Evolutionary conservation across 768 basidiomycete species (phyloP), one percentile per base, ranked within the genome.

Genomic region (Lenzites betulinus): DNA sequence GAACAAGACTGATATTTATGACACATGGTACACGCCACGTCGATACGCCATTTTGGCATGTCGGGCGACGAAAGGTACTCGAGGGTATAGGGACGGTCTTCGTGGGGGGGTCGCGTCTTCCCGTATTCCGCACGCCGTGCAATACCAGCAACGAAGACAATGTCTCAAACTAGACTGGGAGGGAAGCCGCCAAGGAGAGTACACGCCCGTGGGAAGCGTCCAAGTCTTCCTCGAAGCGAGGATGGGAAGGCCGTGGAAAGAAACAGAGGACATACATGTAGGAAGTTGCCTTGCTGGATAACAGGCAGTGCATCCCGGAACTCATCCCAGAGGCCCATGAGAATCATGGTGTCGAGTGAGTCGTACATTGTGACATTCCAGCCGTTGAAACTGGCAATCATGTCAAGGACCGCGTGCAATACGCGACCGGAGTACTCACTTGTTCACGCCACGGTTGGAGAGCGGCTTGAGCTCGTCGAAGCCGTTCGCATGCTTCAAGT

Each of bases 351-450:
- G 68, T 95, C 93, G 2, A 95, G 78, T 8, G 92, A 85, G 70
- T 95, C 94, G 55, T 90, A 83, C 52, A 83, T 79, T 6, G 90
- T 86, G 2, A 89, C 83, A 25, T 88, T 89, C 89, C 89, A 92
- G 3, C 86, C 87, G 69, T 90, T 90, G 70, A 90, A 88, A 57
- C 89, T 90, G 38, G 15, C 18, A 2, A 18, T 41, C 48, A 30
- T 7, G 42, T 25, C 35, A 63, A 44, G 25, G 43, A 25, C 56
- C 12, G 25, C 9, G 13, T 13, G 18, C 15, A 9, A 26, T 12
- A 18, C 7, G 8, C 33, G 2, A 36, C 13, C 18, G 25, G 20
- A 6, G 25, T 49, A 23, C 81, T 53, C 63, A 88, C 88, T 80
- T 80, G 71, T 86, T 74, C 22, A 77, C 71, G 38, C 70, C 71